These are phyloP conservation scores for Afroboletus lepidellus DNA, from an alignment of 1,284 basidiomycete genomes.

Conservation along the genomic window DNA sequence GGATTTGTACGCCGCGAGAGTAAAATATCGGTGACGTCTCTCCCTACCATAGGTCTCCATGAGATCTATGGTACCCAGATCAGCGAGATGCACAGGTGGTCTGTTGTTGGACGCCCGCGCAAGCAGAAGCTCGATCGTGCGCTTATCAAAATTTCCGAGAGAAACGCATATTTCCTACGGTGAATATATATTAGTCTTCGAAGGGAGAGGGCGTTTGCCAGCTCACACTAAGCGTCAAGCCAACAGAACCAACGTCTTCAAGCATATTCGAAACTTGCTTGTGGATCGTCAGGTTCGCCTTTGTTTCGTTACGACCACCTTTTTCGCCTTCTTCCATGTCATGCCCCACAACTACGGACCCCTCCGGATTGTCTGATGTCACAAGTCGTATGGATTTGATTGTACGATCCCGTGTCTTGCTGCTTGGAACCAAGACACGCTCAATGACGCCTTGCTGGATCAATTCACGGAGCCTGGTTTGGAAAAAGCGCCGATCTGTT, in stretches of 20 bases:
- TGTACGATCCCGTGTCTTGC: constrained; percentile 43
- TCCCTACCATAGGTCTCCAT: constrained; percentile 79
- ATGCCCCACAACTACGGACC: constrained; percentile 35
- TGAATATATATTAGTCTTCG: constrained; percentile 5
- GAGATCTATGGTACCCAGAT: constrained; percentile 63
- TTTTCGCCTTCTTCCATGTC: constrained; percentile 44
- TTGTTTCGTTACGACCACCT: constrained; percentile 41
- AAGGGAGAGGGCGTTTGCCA: constrained; percentile 3
- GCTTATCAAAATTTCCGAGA: constrained; percentile 70
- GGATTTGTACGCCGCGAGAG: constrained; percentile 55
- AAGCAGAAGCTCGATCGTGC: constrained; percentile 77
- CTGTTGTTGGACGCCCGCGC: constrained; percentile 59
- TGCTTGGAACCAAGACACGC: constrained; percentile 63
- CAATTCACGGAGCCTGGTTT: constrained; percentile 66
- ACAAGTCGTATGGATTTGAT: constrained; percentile 65
- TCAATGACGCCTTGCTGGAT: constrained; percentile 70
- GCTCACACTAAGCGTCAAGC: constrained; percentile 69
- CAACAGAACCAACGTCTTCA: constrained; percentile 59
- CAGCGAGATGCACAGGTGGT: constrained; percentile 67
- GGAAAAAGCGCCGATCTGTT: constrained; percentile 75
- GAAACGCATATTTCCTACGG: constrained; percentile 63
- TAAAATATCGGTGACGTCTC: constrained; percentile 77
- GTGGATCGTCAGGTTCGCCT: constrained; percentile 64
- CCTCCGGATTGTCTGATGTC: constrained; percentile 36
- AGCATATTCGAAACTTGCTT: constrained; percentile 73